phyloP scores from a whole-genome alignment of 129 eudicot genomes.

The Smallanthus sonchifolius region DNA sequence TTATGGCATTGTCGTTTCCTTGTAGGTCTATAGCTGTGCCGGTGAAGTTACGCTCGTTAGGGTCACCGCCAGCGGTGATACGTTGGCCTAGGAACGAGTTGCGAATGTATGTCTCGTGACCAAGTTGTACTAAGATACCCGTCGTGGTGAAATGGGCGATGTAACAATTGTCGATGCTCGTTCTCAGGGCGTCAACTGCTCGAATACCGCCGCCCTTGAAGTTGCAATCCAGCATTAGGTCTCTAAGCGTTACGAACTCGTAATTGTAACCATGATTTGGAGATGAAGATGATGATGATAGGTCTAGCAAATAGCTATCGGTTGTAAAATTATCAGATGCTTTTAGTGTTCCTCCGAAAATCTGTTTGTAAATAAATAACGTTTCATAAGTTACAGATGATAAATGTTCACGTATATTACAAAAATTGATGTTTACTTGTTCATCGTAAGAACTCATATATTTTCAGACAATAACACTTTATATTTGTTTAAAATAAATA shows the following conservation, averaged over 20 bases:
- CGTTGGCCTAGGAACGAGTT: slow-evolving; percentile 70
- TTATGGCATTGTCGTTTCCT: slow-evolving; percentile 76
- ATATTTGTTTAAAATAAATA: too few species aligned
- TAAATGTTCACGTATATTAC: neutral
- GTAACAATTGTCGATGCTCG: slow-evolving; percentile 70
- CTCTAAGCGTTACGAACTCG: slow-evolving; percentile 62
- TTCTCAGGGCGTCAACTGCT: slow-evolving; percentile 51
- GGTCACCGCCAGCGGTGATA: slow-evolving; percentile 70
- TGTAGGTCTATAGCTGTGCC: slow-evolving; percentile 64
- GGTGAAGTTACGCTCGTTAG: slow-evolving; percentile 53
- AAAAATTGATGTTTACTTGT: neutral
- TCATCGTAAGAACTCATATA: neutral
- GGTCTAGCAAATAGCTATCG: slow-evolving; percentile 60
- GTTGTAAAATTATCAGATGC: slow-evolving; percentile 61
- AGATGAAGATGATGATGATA: slow-evolving; percentile 41
- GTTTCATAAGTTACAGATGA: neutral
- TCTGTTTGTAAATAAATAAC: slow-evolving; percentile 37
- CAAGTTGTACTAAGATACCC: slow-evolving; percentile 64
- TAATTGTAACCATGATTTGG: slow-evolving; percentile 27
- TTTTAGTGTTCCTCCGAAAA: slow-evolving; percentile 70
- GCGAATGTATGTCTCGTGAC: slow-evolving; percentile 78
- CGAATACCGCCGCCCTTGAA: slow-evolving; percentile 68
- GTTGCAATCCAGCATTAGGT: slow-evolving; percentile 64
- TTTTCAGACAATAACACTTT: too few species aligned
- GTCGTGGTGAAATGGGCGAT: slow-evolving; percentile 56